Base-by-base conservation (phyloP, 352 stramenopile species). In the Plasmopara muralis region DNA sequence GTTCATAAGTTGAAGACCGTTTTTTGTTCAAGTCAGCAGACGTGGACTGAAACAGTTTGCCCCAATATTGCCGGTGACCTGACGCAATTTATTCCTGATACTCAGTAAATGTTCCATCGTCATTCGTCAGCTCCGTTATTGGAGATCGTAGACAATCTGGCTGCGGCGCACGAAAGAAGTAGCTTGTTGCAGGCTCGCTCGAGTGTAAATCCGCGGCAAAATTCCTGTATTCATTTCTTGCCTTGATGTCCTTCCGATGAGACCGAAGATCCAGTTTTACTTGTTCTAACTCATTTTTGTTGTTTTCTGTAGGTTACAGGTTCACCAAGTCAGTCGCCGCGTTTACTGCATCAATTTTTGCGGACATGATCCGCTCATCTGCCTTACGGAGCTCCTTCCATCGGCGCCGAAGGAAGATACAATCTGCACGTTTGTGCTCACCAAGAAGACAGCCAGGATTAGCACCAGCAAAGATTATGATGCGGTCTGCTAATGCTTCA, bases 381-480 rank as follows among this genome's bases (percentile, higher is more conserved):
- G 33, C 20, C 6, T 46, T 12, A 0, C 18, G 18, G 7, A 59
- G 46, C 9, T 64, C 56, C 1, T 48, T 2, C 41, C 34, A 64
- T 0, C 41, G 12, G 2, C 25, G 4, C 4, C 43, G 43, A 9
- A 57, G 42, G 6, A 57, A 55, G 9, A 66, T 61, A 31, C 52
- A 51, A 25, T 52, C 52, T 1, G 42, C 2, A 2, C 58, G 47
- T 5, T 66, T 61, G 39, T 61, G 51, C 10, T 58, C 52, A 6
- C 61, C 52, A 0, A 66, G 38, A 0, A 58, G 20, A 25, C 47
- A 60, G 0, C 47, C 52, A 5, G 47, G 47, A 16, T 66, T 66
- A 0, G 47, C 14, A 9, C 25, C 52, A 4, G 43, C 37, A 16
- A 57, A 65, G 1, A 50, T 31, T 40, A 47, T 46, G 9, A 65